Evolutionary conservation across 129 eudicot species (phyloP).

Genomic region (Scalesia atractyloides): DNA sequence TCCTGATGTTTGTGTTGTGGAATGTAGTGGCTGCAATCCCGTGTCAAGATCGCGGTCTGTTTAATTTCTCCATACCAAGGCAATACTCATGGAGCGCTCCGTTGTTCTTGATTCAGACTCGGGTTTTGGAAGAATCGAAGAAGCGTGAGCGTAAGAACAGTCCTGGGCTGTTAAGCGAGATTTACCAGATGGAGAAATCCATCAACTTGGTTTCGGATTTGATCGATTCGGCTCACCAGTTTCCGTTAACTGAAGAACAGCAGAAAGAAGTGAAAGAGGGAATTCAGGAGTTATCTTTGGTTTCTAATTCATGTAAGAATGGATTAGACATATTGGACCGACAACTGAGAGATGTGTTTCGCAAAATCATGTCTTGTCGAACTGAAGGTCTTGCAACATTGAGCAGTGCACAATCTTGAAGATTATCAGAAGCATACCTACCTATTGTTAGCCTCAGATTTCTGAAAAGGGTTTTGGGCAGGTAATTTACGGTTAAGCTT

Average conservation of each 20-base stretch:
- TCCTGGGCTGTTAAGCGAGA: conserved; percentile 66
- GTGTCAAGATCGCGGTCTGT: conserved; percentile 77
- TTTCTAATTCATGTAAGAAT: conserved; percentile 50
- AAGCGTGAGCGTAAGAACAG: conserved; percentile 58
- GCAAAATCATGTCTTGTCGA: conserved; percentile 69
- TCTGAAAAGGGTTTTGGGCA: conserved; percentile 10
- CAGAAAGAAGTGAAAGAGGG: conserved; percentile 62
- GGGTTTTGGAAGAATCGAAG: conserved; percentile 71
- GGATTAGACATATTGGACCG: conserved; percentile 69
- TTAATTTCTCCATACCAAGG: conserved; percentile 60
- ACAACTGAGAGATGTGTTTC: conserved; percentile 61
- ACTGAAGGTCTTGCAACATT: conserved; percentile 61
- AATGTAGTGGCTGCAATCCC: conserved; percentile 86
- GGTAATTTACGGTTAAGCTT: conserved; percentile 28
- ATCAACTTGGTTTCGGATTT: conserved; percentile 61
- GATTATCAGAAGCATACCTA: neutral
- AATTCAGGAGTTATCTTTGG: conserved; percentile 46
- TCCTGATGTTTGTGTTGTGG: conserved; percentile 75
- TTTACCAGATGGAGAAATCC: conserved; percentile 58
- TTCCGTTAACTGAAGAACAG: conserved; percentile 65
- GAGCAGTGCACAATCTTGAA: conserved; percentile 39
- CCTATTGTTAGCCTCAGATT: too few species aligned
- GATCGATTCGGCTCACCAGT: conserved; percentile 62
- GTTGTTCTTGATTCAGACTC: conserved; percentile 48
- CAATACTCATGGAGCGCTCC: conserved; percentile 66